Conservation (phyloP, 1,139 yeast genomes). For the Scheffersomyces titani region DNA sequence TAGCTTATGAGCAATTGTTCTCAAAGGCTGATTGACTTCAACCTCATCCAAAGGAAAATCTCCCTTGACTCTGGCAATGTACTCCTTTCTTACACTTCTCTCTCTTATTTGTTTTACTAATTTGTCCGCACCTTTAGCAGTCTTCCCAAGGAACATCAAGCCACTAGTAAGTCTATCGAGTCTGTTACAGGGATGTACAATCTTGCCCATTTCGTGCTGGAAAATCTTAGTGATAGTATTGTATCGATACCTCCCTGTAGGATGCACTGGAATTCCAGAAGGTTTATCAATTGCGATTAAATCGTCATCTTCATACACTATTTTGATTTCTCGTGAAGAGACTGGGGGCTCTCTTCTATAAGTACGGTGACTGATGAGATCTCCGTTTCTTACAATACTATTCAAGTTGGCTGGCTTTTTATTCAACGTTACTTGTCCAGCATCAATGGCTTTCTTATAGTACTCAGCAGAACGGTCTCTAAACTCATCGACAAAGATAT, state of each 20-base stretch:
- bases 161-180: slow-evolving; percentile 93
- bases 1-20: slow-evolving; percentile 74
- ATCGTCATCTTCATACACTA: slow-evolving; percentile 78
- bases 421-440: slow-evolving; percentile 76
- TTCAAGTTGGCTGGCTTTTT: slow-evolving; percentile 64
- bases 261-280: slow-evolving; percentile 94
- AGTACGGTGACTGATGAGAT: slow-evolving; percentile 74
- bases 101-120: slow-evolving; percentile 76
- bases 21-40: slow-evolving; percentile 66
- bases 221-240: slow-evolving; percentile 85
- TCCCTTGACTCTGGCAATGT: slow-evolving; percentile 86
- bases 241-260: slow-evolving; percentile 88
- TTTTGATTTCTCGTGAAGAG: slow-evolving; percentile 64
- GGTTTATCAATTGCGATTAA: slow-evolving; percentile 91
- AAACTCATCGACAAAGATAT: slow-evolving; percentile 81
- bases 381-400: slow-evolving; percentile 77
- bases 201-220: slow-evolving; percentile 61
- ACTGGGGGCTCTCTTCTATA: slow-evolving; percentile 95
- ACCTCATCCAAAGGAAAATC: slow-evolving; percentile 62
- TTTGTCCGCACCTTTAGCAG: slow-evolving; percentile 74
- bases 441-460: slow-evolving; percentile 65
- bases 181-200: slow-evolving; percentile 88
- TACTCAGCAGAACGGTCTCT: slow-evolving; percentile 74
- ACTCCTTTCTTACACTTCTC: slow-evolving; percentile 76
- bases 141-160: slow-evolving; percentile 87